Base-by-base conservation (phyloP, 1,284 basidiomycete species). In the Cryptococcus sp. region DNA sequence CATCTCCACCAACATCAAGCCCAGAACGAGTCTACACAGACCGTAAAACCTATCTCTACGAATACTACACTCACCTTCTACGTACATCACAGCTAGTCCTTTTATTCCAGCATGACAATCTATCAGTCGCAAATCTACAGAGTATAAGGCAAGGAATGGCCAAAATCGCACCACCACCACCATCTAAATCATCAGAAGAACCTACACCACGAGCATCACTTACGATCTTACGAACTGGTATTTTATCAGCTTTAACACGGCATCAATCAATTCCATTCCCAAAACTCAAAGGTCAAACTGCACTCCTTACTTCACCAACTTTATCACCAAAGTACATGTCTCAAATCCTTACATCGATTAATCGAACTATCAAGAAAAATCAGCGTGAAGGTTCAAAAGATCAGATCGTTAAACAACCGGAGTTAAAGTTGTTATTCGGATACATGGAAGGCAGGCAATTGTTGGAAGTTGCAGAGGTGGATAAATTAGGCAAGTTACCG, bases 41-140 rank as follows among this genome's bases (percentile, higher is more conserved):
- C 21, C 69, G 76, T 49, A 78, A 78, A 61, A 58, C 66, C 19
- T 72, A 72, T 55, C 62, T 77, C 28, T 72, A 69, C 63, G 53
- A 62, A 21, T 65, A 68, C 45, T 77, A 77, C 59, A 49, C 49
- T 42, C 68, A 76, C 54, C 65, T 78, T n/a, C 56, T 78, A 39
- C 36, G 57, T 3, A 46, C 54, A 7, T 71, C 70, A 37, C 55
- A 68, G 13, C 57, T 77, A 34, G 66, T 77, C 49, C 61, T 78
- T 11, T 61, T 78, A 41, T 76, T 78, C 60, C 64, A 72, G 23
- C 75, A 74, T 42, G 67, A 62, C 47, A 75, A 76, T 58, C 63
- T 78, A 36, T 55, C 65, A 3, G 70, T 69, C 1, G 55, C 61
- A 19, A 73, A 77, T 55, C 67, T 69, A 49, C 50, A 54, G 3